Base-by-base conservation (phyloP, 2,329 filamentous ascomycete genomes). In the Cadophora sp. region DNA sequence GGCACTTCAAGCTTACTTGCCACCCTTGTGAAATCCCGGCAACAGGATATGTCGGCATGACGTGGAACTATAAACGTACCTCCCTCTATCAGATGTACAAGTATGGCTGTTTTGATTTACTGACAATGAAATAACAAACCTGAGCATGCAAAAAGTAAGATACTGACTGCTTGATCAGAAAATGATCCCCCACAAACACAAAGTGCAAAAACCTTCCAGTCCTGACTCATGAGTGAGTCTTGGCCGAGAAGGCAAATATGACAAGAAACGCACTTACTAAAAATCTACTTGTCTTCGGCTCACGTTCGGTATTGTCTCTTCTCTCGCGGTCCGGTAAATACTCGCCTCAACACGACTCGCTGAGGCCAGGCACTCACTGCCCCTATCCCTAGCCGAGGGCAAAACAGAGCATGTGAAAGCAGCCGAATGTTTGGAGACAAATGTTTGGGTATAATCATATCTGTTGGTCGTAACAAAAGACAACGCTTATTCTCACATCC, bases 401-500 rank as follows among this genome's bases (percentile, higher is more conserved):
- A 47, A 18, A 50, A 33, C 58, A 60, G 24, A 22, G 13, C 27
- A 50, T 24, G 2, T 36, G 13, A 33, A n/a, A 62, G 27, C 30
- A 27, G 13, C 8, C 43, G n/a, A 8, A 9, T 43, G 33, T 20
- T 22, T 27, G 50, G 50, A n/a, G n/a, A n/a, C n/a, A 27, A 8
- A 9, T 43, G 33, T 20, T 22, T 27, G 50, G 50, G 51, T 56
- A 63, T 56, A 51, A 47, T 55, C 16, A 55, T 47, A n/a, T 11
- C n/a, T n/a, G 22, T 22, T n/a, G n/a, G 16, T 53, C n/a, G 8
- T 33, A 56, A 9, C 36, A 16, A 27, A 45, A 30, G 27, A 7
- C 41, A 36, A 36, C 14, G 43, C 30, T 27, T 9, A n/a, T 33
- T n/a, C 41, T 68, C 62, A 68, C n/a, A 71, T 63, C 53, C 72